Evolutionary conservation across 2,329 filamentous ascomycete genomes (phyloP).

Genomic region (Karstenula rhodostoma): DNA sequence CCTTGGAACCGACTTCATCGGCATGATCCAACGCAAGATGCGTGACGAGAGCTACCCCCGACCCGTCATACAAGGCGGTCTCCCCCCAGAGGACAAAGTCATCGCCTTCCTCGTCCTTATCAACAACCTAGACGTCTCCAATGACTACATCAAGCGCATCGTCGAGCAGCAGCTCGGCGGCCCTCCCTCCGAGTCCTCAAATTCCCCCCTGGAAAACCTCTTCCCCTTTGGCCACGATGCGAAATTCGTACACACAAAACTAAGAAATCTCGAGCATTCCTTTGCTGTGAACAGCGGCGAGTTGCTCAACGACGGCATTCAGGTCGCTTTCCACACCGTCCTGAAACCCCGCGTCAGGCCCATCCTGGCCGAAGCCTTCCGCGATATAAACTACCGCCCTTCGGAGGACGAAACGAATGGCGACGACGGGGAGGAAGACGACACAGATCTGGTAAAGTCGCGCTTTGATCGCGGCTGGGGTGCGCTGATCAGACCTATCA

Average conservation of each 20-base stretch:
- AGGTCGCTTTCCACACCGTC: conserved; percentile 87
- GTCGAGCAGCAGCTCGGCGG: conserved; percentile 70
- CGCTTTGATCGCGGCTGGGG: conserved; percentile 90
- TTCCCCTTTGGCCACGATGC: conserved; percentile 86
- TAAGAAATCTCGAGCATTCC: conserved; percentile 72
- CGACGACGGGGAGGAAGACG: conserved; percentile 57
- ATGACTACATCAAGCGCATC: conserved; percentile 90
- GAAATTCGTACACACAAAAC: conserved; percentile 70
- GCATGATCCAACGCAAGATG: conserved; percentile 98
- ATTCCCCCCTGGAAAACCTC: conserved; percentile 60
- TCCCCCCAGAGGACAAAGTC: conserved; percentile 88
- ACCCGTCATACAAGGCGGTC: conserved; percentile 76
- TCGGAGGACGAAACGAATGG: conserved; percentile 64
- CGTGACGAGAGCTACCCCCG: conserved; percentile 93
- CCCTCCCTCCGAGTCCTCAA: conserved; percentile 47
- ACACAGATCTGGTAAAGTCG: conserved; percentile 71
- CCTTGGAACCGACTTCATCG: conserved; percentile 87
- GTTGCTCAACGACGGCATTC: conserved; percentile 82
- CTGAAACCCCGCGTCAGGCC: conserved; percentile 85
- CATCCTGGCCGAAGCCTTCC: conserved; percentile 86
- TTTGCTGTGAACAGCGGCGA: conserved; percentile 83
- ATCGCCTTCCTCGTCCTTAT: conserved; percentile 90
- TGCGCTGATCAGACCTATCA: conserved; percentile 82
- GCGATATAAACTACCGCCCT: conserved; percentile 83
- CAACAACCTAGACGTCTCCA: conserved; percentile 93